A percentile compares a stretch with the other conserved stretches of the same genome.
phyloP scores from a whole-genome alignment of 208 protist species.

The Endotrypanum monterogeii region DNA sequence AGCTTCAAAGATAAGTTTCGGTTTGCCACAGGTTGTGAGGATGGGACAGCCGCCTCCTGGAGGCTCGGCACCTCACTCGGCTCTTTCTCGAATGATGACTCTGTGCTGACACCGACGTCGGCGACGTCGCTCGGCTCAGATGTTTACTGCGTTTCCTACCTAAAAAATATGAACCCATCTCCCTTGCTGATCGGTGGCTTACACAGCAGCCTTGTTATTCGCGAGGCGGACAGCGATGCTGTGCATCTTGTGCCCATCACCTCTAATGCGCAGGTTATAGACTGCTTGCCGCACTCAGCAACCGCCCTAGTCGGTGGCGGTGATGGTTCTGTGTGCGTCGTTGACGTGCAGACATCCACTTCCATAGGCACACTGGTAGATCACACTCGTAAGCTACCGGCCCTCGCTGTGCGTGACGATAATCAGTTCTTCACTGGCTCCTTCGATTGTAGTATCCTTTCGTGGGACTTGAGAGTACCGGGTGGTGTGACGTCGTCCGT shows the following conservation, averaged over 20 bases:
- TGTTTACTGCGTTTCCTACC: conserved; percentile 76
- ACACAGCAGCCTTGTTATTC: conserved; percentile 70
- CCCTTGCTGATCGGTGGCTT: conserved; percentile 77
- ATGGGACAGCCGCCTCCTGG: conserved; percentile 68
- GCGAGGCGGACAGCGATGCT: conserved; percentile 33
- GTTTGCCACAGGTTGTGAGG: conserved; percentile 82
- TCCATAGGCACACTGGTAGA: conserved; percentile 40
- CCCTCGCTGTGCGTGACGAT: conserved; percentile 68
- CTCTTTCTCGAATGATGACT: conserved; percentile 18
- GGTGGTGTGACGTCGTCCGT: conserved; percentile 38
- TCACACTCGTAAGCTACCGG: conserved; percentile 79
- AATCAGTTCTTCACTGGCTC: conserved; percentile 81
- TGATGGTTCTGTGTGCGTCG: conserved; percentile 65
- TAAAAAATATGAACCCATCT: conserved; percentile 41
- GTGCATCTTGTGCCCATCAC: conserved; percentile 54
- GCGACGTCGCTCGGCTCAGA: conserved; percentile 67
- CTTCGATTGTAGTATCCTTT: conserved; percentile 82
- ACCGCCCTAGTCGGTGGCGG: conserved; percentile 73
- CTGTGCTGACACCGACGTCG: conserved; percentile 46
- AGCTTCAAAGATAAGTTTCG: conserved; percentile 67
- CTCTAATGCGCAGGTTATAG: conserved; percentile 70
- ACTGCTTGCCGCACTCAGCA: conserved; percentile 46
- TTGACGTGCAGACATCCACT: conserved; percentile 43
- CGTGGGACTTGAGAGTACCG: conserved; percentile 75
- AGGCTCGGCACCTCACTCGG: conserved; percentile 33